Evolutionary conservation across 148 eudicot species (phyloP), one percentile per base, ranked within the genome.

Genomic region (Gaultheria prostrata): DNA sequence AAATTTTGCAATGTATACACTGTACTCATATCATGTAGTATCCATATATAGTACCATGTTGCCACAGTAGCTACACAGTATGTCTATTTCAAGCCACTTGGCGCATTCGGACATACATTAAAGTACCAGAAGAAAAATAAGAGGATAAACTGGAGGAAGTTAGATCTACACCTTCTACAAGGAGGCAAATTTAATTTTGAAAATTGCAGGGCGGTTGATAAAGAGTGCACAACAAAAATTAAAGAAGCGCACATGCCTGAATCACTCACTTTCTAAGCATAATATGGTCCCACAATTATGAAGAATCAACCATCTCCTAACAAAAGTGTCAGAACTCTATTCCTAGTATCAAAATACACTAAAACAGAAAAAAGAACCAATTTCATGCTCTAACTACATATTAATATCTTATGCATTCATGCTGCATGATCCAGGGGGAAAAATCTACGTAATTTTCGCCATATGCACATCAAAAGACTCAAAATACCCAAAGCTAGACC

Each of bases 261-360:
- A 73, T 20, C 77, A 73, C 77, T 20, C 48, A 73, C 48, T 73
- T 33, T 12, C 49, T 18, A 73, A 73, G 77, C n/a, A 73, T 39
- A 39, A 74, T 20, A 21, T 10, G 21, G 77, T 8, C 4, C 77
- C 28, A 74, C 3, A 74, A 45, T 39, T 6, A 74, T 71, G 35
- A 71, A 33, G 46, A 32, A 65, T 6, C 39, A 70, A 14, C 45
- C 43, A 70, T 18, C 7, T 43, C 46, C 76, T 33, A 28, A 33
- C 11, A 32, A 5, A 35, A 72, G 8, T 35, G n/a, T 35, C 14
- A 1, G 50, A 74, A 74, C 11, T 43, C n/a, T 0, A 75, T 49
- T 45, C 78, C 53, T 45, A 9, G 33, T 20, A 46, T 20, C 8
- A 46, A 75, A 45, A 75, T 6, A 24, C 30, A 48, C 30, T 12